Evolutionary conservation across 257 asterid genomes (phyloP).

Genomic region (Eustoma russellianum): DNA sequence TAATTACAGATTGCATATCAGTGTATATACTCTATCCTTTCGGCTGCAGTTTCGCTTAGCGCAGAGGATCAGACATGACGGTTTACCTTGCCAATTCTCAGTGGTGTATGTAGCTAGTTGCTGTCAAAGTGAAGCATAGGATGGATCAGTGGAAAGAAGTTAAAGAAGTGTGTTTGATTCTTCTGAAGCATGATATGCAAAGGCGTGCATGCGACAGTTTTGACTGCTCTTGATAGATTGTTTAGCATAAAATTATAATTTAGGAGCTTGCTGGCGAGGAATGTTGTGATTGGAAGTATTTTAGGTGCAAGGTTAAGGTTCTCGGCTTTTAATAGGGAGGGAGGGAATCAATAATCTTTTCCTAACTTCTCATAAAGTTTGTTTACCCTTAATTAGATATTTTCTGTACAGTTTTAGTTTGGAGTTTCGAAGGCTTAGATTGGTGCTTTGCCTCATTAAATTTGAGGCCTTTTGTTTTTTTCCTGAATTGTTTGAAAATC

Average conservation of each 20-base stretch:
- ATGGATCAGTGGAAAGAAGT: constrained; percentile 17
- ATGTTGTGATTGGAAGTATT: neutral
- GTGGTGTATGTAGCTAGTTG: constrained; percentile 20
- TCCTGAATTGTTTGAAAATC: too few species aligned
- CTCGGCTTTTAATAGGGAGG: constrained; percentile 15
- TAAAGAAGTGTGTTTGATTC: constrained; percentile 22
- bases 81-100: neutral
- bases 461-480: too few species aligned
- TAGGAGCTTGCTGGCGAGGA: constrained; percentile 8
- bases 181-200: constrained; percentile 30
- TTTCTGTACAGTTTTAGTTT: constrained; percentile 20
- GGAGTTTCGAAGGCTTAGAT: constrained; percentile 15
- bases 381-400: constrained; percentile 4
- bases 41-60: constrained; percentile 9
- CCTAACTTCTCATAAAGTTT: constrained; percentile 21
- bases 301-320: constrained; percentile 14
- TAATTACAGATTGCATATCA: constrained; percentile 16
- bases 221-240: constrained; percentile 37
- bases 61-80: neutral
- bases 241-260: constrained; percentile 16
- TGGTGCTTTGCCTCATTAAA: neutral
- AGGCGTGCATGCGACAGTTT: constrained; percentile 36
- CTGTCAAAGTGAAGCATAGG: constrained; percentile 2
- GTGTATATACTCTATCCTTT: constrained; percentile 34
- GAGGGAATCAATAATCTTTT: constrained; percentile 12